These are phyloP conservation scores for Hippophae tibetana DNA, from an alignment of 306 rosid species.

Conservation along the genomic window DNA sequence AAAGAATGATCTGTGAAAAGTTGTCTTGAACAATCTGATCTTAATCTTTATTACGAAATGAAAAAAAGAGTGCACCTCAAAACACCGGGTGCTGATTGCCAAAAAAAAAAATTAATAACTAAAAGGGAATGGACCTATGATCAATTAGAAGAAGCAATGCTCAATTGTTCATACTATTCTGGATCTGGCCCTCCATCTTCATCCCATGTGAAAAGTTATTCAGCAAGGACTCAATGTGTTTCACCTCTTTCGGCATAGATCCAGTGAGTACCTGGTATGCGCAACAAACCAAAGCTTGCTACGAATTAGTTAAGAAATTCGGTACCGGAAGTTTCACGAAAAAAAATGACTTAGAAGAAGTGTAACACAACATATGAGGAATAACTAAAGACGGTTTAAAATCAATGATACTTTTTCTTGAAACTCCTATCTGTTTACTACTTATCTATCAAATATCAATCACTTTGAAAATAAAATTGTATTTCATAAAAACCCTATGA, in stretches of 20 bases:
- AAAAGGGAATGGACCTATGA: not conserved
- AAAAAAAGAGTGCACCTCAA: not conserved
- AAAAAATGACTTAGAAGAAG: no score
- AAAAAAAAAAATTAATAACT: not conserved
- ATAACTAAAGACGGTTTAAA: no score
- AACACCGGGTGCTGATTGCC: not conserved
- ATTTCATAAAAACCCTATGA: no score
- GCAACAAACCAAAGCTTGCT: conserved; percentile 2
- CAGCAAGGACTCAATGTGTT: conserved; percentile 68
- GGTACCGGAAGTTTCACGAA: no score
- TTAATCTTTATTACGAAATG: not conserved
- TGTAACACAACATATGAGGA: no score
- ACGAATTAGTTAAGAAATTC: not conserved
- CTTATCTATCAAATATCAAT: no score
- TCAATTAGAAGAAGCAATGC: conserved; percentile 30
- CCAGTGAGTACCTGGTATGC: conserved; percentile 54
- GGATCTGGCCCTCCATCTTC: conserved; percentile 32
- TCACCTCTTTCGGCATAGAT: conserved; percentile 76
- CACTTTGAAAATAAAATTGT: no score
- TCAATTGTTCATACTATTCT: conserved; percentile 10
- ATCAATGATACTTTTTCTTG: no score
- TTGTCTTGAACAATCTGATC: not conserved
- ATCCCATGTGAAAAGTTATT: conserved; percentile 54
- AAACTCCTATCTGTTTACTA: no score
- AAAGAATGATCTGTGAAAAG: not conserved